Evolutionary conservation across 2,329 filamentous ascomycete species (phyloP).

Genomic region (Penicillium sp.): DNA sequence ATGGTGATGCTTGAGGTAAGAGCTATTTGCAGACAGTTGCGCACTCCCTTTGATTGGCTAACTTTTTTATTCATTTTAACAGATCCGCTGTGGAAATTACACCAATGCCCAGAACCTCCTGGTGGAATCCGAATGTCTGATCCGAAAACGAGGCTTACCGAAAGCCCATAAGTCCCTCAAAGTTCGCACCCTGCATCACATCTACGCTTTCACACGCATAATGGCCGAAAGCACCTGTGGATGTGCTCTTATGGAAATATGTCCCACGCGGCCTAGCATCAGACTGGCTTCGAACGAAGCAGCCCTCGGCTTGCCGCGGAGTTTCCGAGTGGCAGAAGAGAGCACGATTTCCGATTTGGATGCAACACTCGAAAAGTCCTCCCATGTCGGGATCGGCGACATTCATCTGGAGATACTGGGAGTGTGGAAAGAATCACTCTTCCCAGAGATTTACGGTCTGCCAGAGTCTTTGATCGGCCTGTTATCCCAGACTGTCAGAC

Average conservation of each 20-base stretch:
- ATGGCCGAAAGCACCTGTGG: conserved; percentile 29
- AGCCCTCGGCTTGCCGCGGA: conserved; percentile 27
- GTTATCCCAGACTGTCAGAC: conserved; percentile 39
- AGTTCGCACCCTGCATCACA: conserved; percentile 33
- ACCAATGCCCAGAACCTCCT: conserved; percentile 29
- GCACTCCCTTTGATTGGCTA: not conserved
- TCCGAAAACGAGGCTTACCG: conserved; percentile 28
- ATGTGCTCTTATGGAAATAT: conserved; percentile 13
- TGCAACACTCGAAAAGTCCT: conserved; percentile 26
- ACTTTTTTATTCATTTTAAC: not conserved
- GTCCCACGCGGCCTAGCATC: conserved; percentile 7
- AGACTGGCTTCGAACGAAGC: not conserved
- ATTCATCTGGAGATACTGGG: conserved; percentile 34
- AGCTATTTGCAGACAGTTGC: not conserved
- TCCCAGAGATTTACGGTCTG: conserved; percentile 36
- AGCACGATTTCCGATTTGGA: conserved; percentile 29
- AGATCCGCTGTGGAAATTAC: conserved; percentile 13
- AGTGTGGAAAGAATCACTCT: conserved; percentile 28
- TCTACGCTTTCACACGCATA: conserved; percentile 34
- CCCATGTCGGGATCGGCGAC: conserved; percentile 26
- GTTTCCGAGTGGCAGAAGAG: conserved; percentile 28
- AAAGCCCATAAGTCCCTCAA: conserved; percentile 31
- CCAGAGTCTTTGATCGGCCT: conserved; percentile 40
- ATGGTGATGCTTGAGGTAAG: conserved; percentile 22
- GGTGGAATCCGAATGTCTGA: conserved; percentile 32